Evolutionary conservation across 1,139 yeast genomes (phyloP), one percentile per base, ranked within the genome.

Genomic region (Taphrina confusa): DNA sequence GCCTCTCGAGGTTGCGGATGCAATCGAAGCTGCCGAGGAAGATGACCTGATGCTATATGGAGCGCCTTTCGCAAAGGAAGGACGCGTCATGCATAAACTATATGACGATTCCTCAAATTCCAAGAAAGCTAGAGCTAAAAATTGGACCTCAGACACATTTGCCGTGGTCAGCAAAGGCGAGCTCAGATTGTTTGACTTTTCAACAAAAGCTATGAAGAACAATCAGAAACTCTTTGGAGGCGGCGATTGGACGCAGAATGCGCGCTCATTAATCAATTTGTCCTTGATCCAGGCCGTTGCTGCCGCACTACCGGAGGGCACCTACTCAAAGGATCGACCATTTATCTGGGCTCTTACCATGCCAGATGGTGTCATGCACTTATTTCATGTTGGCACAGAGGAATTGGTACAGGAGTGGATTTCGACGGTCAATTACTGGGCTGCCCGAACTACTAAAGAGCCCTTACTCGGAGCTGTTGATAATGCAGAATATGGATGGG

Each of bases 371-470:
- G 65, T 71, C 1, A 68, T 71, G 9, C 66, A 73, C 8, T 64
- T 70, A 4, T 72, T 74, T 64, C 66, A 70, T 42, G 77, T 95
- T 0, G 88, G 89, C 18, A 83, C 89, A 14, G 72, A 75, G 46
- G 87, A 83, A 66, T 80, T 82, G 64, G 94, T 96, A 0, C 75
- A 78, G 54, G 88, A 83, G 68, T 88, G 82, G 70, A 82, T 87
- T 33, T 81, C 85, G 66, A 80, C 92, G 1, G 84, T 95, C 73
- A 89, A 89, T 72, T 89, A 87, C 71, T 89, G 96, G 96, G 89
- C 95, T 1, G 86, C 94, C 1, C 79, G 92, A 66, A 81, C 85
- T 36, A 85, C 95, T 12, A 85, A 90, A 14, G 84, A 87, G 30
- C 96, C 96, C 1, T 71, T 78, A 2, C 73, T 76, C 22, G 83